Conservation (phyloP, 2,329 filamentous ascomycete genomes). For the Alternaria sp. region DNA sequence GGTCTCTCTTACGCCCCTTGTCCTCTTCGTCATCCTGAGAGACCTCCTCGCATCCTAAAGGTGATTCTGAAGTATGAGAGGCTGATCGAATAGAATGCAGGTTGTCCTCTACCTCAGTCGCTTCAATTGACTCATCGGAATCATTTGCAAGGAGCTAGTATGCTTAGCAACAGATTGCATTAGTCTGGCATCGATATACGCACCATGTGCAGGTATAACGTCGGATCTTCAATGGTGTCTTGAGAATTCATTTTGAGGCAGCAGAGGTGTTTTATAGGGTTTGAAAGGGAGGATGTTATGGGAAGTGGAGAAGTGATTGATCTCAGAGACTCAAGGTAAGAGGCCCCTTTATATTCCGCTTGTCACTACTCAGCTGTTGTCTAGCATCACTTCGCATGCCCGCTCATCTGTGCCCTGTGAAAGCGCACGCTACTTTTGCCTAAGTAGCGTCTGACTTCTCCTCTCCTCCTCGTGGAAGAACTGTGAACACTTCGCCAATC, state of each 20-base stretch:
- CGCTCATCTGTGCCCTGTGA: slow-evolving; percentile 2
- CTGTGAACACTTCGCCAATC: slow-evolving; percentile 9
- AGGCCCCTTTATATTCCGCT: slow-evolving; percentile 11
- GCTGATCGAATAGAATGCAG: no score
- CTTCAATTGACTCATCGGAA: no score
- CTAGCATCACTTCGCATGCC: slow-evolving; percentile 3
- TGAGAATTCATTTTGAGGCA: slow-evolving; percentile 7
- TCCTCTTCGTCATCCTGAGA: no score
- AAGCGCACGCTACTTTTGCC: slow-evolving; percentile 3
- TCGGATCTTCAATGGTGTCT: slow-evolving; percentile 11
- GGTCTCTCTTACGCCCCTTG: no score
- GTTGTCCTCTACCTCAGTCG: no score
- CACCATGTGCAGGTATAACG: slow-evolving; percentile 10
- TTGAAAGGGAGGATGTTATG: slow-evolving; percentile 8
- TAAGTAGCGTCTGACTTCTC: background rate
- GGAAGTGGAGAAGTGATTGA: slow-evolving; percentile 13
- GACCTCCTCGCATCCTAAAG: no score
- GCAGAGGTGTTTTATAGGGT: slow-evolving; percentile 11
- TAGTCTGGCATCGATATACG: slow-evolving; percentile 11
- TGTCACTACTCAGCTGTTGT: slow-evolving; percentile 6
- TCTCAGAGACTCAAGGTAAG: slow-evolving; percentile 11
- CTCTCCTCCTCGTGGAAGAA: slow-evolving; percentile 1
- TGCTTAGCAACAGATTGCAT: slow-evolving; percentile 11
- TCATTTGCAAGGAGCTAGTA: no score
- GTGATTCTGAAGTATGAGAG: no score